phyloP scores from a whole-genome alignment of 2,329 filamentous ascomycete species.

The Diatrype stigma region DNA sequence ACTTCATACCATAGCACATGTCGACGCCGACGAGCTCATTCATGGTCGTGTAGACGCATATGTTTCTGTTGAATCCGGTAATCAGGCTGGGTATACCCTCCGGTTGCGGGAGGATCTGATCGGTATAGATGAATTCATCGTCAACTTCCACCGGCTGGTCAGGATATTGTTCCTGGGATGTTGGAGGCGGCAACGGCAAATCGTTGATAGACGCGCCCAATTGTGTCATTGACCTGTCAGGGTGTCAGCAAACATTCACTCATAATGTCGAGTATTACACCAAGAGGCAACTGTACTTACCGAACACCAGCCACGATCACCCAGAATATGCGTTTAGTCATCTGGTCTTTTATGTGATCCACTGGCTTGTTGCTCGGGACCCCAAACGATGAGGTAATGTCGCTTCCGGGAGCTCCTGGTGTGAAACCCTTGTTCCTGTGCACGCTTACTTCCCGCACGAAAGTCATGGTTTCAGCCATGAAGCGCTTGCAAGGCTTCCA shows the following conservation, averaged over 20 bases:
- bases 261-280: neutral
- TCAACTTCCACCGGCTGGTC: slow-evolving; percentile 78
- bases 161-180: slow-evolving; percentile 70
- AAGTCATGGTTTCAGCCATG: slow-evolving; percentile 66
- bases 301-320: slow-evolving; percentile 71
- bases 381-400: slow-evolving; percentile 34
- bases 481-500: slow-evolving; percentile 66
- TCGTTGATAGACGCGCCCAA: slow-evolving; percentile 69
- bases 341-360: slow-evolving; percentile 68
- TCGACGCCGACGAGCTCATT: slow-evolving; percentile 75
- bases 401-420: slow-evolving; percentile 11
- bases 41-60: slow-evolving; percentile 76
- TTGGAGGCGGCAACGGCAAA: slow-evolving; percentile 71
- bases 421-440: slow-evolving; percentile 47
- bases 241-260: slow-evolving; percentile 11
- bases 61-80: slow-evolving; percentile 76
- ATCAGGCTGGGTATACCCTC: slow-evolving; percentile 64
- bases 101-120: slow-evolving; percentile 67
- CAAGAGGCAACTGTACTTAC: slow-evolving; percentile 33
- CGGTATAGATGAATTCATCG: slow-evolving; percentile 72
- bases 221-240: slow-evolving; percentile 66
- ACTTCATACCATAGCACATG: slow-evolving; percentile 74
- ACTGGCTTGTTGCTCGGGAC: slow-evolving; percentile 43
- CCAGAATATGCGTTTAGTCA: slow-evolving; percentile 80
- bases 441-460: slow-evolving; percentile 64